Base-by-base conservation (phyloP, 345 rosid species). In the sweet orange (Citrus sinensis) region DNA sequence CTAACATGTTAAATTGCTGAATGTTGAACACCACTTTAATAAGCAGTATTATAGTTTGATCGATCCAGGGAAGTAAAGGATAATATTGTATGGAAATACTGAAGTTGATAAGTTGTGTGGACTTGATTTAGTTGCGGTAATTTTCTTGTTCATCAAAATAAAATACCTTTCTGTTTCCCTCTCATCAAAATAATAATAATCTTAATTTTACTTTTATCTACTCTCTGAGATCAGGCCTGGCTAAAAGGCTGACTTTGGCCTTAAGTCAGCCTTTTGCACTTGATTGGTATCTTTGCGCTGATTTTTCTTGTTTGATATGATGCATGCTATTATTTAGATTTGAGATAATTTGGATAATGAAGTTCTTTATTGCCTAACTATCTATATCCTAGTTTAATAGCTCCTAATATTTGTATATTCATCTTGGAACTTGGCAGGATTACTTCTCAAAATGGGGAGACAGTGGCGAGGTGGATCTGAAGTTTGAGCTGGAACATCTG, bases 381-480 rank as follows among this genome's bases (percentile, higher is more conserved):
- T 9, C 39, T 62, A 75, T 49, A 37, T 54, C 20, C 29, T 22
- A 16, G 67, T 76, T 73, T 72, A 19, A 30, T 30, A 60, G 40
- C 46, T 77, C 70, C 40, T 76, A 40, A 77, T 42, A 58, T 67
- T 74, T 71, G 54, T 35, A 40, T 74, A 59, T 34, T 77, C 76
- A 46, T 78, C 11, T 2, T 82, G 75, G 77, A 80, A 71, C 35
- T 70, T 73, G 75, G 80, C 86, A 96, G 99, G 97, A 91, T 67
- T 92, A 81, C 89, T 94, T 96, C 86, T 91, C 95, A 39, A 91
- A 92, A 34, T 96, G 99, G 98, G 98, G 98, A 81, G 97, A 91
- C 68, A 87, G 89, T 74, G 99, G 98, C 17, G 99, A 90, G 81
- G 98, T 96, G 59, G 98, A 96, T 87, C 75, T 96, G 0, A 96